Percentiles rank a stretch among this genome's conserved stretches.
These are phyloP conservation scores for Aspergillus aculeatus DNA, from an alignment of 2,329 filamentous ascomycete genomes.

Conservation along the genomic window DNA sequence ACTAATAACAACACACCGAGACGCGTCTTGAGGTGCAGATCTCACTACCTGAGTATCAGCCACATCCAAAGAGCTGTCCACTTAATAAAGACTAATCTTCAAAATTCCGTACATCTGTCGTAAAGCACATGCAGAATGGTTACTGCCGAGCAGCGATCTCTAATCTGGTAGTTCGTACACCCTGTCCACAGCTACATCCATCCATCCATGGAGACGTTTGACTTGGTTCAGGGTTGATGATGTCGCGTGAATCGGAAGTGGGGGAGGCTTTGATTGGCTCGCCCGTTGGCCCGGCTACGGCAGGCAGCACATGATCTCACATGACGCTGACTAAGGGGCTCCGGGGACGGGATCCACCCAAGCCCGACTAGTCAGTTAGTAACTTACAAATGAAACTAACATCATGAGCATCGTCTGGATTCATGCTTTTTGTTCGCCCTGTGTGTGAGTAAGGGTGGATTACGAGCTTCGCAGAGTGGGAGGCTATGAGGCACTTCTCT, in stretches of 20 bases:
- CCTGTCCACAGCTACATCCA: no score
- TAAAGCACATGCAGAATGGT: no score
- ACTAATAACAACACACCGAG: no score
- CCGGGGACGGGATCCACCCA: conserved; percentile 9
- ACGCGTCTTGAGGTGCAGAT: no score
- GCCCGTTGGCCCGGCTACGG: conserved; percentile 22
- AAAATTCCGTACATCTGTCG: no score
- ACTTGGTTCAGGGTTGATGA: not conserved
- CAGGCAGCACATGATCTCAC: conserved; percentile 17
- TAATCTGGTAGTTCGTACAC: no score
- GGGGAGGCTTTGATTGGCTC: conserved; percentile 13
- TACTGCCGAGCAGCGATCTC: no score
- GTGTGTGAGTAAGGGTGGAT: not conserved
- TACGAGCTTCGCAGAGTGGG: not conserved
- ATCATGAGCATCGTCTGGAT: conserved; percentile 1
- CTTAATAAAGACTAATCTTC: no score
- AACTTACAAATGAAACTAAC: conserved; percentile 4
- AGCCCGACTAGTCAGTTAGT: not conserved
- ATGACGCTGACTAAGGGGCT: conserved; percentile 20
- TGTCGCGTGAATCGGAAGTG: not conserved
- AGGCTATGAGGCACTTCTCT: not conserved
- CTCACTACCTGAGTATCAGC: no score
- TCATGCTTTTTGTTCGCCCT: not conserved
- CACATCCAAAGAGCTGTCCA: no score
- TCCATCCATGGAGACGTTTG: no score